Percentiles rank a stretch among this genome's conserved stretches.
Conservation (phyloP, 495 filamentous ascomycete species). For the Daldinia bambusicola region DNA sequence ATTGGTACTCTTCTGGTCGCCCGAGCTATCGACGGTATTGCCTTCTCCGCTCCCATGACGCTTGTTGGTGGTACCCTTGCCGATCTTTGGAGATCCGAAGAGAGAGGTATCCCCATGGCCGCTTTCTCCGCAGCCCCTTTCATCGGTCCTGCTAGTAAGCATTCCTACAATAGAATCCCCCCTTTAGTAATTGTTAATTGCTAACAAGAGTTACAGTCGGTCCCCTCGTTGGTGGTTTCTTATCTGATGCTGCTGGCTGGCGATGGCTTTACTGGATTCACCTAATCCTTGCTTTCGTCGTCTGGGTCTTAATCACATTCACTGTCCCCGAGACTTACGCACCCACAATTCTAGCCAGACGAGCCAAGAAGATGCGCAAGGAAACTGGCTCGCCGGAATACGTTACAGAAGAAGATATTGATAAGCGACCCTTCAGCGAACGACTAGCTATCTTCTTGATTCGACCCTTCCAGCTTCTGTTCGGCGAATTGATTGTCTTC, state of each 20-base stretch:
- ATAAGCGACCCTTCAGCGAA: slow-evolving; percentile 70
- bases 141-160: slow-evolving; percentile 73
- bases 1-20: slow-evolving; percentile 78
- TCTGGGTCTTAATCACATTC: slow-evolving; percentile 78
- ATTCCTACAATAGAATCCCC: background rate
- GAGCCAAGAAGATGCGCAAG: slow-evolving; percentile 75
- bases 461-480: slow-evolving; percentile 82
- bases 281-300: slow-evolving; percentile 71
- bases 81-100: slow-evolving; percentile 84
- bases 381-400: slow-evolving; percentile 69
- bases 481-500: slow-evolving; percentile 80
- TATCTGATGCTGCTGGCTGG: slow-evolving; percentile 76
- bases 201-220: slow-evolving; percentile 54
- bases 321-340: slow-evolving; percentile 85
- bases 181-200: background rate
- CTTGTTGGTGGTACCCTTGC: slow-evolving; percentile 81
- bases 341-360: slow-evolving; percentile 70
- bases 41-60: slow-evolving; percentile 86
- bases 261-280: slow-evolving; percentile 89
- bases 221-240: slow-evolving; percentile 79
- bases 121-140: slow-evolving; percentile 84
- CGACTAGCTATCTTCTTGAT: slow-evolving; percentile 73
- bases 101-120: slow-evolving; percentile 87
- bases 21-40: slow-evolving; percentile 79
- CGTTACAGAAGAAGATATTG: slow-evolving; percentile 79